Conservation (phyloP, 805 yeast genomes). For the Candida sithepensis region DNA sequence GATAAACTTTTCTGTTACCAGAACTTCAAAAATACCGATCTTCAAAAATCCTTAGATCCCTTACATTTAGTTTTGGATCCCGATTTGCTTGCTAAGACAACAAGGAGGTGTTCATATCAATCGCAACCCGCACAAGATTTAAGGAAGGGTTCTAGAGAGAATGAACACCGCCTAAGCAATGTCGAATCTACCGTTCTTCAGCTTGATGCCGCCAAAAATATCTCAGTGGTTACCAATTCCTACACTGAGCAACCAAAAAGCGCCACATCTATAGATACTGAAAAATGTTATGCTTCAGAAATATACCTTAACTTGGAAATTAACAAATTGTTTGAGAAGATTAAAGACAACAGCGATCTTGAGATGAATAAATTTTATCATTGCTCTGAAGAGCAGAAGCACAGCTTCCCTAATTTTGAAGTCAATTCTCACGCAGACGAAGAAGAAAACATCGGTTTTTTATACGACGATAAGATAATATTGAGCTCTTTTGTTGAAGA, state of each 20-base stretch:
- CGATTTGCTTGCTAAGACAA: constrained; percentile 12
- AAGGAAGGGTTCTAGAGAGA: too few species aligned
- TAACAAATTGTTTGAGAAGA: constrained; percentile 13
- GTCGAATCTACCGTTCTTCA: too few species aligned
- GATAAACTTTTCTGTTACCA: constrained; percentile 14
- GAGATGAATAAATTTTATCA: constrained; percentile 14
- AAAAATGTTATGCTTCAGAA: constrained; percentile 13
- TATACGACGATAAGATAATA: constrained; percentile 6
- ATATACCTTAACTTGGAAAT: constrained; percentile 19
- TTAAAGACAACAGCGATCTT: constrained; percentile 7
- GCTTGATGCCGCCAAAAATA: too few species aligned
- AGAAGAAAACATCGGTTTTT: constrained; percentile 2
- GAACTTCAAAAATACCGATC: constrained; percentile 11
- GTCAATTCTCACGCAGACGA: constrained; percentile 9
- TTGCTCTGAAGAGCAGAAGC: constrained; percentile 7
- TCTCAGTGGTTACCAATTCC: too few species aligned
- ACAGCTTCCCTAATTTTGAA: constrained; percentile 18
- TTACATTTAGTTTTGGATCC: constrained; percentile 12
- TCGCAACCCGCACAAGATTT: background rate
- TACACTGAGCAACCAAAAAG: background rate
- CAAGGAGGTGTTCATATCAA: constrained; percentile 6
- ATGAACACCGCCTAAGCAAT: too few species aligned
- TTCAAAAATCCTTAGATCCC: constrained; percentile 12
- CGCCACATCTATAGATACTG: background rate
- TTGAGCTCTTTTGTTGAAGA: constrained; percentile 20